Conservation (phyloP, 352 stramenopile genomes). For the Phytophthora pisi region DNA sequence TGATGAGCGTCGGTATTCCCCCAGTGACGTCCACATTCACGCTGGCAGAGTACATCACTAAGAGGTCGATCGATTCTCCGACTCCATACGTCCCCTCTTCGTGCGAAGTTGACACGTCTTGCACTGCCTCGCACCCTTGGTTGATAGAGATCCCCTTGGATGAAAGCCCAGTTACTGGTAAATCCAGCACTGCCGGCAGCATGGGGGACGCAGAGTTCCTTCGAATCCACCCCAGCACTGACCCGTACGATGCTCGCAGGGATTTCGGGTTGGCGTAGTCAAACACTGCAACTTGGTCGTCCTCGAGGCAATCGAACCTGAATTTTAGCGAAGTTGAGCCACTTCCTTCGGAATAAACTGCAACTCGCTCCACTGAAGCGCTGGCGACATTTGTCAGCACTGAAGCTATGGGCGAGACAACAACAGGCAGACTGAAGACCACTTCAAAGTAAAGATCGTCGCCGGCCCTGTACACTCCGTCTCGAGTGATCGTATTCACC, state of each 20-base stretch:
- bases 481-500: conserved; percentile 53
- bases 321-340: conserved; percentile 61
- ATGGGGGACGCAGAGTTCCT: conserved; percentile 43
- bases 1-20: conserved; percentile 43
- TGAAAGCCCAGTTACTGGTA: conserved; percentile 45
- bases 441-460: conserved; percentile 56
- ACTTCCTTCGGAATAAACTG: conserved; percentile 53
- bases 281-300: conserved; percentile 51
- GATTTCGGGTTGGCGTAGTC: conserved; percentile 43
- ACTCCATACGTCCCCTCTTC: conserved; percentile 58
- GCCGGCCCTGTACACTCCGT: conserved; percentile 62
- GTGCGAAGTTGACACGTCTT: conserved; percentile 43
- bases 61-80: conserved; percentile 70
- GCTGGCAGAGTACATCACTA: conserved; percentile 47
- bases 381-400: conserved; percentile 44
- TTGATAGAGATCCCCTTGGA: conserved; percentile 67
- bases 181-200: conserved; percentile 43
- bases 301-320: conserved; percentile 38
- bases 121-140: conserved; percentile 46
- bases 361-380: conserved; percentile 35
- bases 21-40: conserved; percentile 49
- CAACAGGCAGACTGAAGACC: conserved; percentile 60
- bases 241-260: conserved; percentile 48
- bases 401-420: conserved; percentile 39
- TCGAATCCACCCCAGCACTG: conserved; percentile 54